These are phyloP conservation scores for Rhizopus arrhizus DNA, from an alignment of 371 early-diverging fungal species.

Conservation along the genomic window DNA sequence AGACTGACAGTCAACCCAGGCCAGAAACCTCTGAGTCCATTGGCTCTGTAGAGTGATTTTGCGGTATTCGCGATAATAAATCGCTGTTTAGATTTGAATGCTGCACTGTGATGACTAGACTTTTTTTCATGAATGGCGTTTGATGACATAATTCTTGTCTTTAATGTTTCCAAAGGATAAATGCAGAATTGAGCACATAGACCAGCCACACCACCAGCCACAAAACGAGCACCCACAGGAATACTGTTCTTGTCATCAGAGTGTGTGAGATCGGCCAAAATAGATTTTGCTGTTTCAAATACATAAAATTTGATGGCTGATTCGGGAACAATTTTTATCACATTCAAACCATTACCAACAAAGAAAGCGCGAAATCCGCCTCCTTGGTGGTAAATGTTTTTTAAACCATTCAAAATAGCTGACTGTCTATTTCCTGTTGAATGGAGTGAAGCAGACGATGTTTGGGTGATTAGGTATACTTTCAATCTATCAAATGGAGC, in stretches of 20 bases:
- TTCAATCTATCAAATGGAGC: constrained; percentile 85
- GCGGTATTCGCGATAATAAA: constrained; percentile 50
- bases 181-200: constrained; percentile 75
- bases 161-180: constrained; percentile 81
- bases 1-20: constrained; percentile 70
- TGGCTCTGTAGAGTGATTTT: constrained; percentile 58
- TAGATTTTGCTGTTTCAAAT: constrained; percentile 68
- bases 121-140: constrained; percentile 18
- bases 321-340: constrained; percentile 82
- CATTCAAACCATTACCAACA: constrained; percentile 81
- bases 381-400: constrained; percentile 62
- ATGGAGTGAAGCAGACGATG: constrained; percentile 13
- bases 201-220: constrained; percentile 84
- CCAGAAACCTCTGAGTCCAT: constrained; percentile 73
- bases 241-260: constrained; percentile 58
- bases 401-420: constrained; percentile 37
- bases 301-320: constrained; percentile 77
- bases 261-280: constrained; percentile 54
- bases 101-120: neutral
- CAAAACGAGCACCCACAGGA: constrained; percentile 66
- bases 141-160: constrained; percentile 75
- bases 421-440: constrained; percentile 18
- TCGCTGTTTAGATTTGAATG: constrained; percentile 16
- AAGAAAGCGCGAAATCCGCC: constrained; percentile 73
- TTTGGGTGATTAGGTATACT: constrained; percentile 71